phyloP scores from a whole-genome alignment of 179 eudicot species.

The Patellifolia procumbens region DNA sequence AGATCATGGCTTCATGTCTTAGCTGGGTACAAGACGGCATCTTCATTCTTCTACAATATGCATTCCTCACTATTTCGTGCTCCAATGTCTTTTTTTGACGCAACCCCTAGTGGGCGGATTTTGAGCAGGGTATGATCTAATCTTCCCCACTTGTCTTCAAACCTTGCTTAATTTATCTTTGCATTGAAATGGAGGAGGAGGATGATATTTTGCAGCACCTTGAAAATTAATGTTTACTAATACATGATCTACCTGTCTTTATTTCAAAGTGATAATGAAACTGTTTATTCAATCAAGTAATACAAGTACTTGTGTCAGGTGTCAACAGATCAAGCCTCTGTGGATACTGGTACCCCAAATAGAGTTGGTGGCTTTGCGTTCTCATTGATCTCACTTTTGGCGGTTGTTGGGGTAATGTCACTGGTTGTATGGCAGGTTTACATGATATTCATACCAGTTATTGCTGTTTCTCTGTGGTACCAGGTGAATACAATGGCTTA shows the following conservation, averaged over 20 bases:
- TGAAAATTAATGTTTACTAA: too few relatives aligned
- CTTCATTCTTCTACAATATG: conserved; percentile 57
- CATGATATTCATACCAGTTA: conserved; percentile 54
- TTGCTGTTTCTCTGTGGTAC: conserved; percentile 46
- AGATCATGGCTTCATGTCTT: conserved; percentile 44
- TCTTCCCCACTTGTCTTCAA: too few relatives aligned
- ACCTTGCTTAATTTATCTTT: too few relatives aligned
- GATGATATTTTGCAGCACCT: too few relatives aligned
- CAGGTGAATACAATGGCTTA: conserved; percentile 49
- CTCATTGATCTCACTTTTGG: conserved; percentile 57
- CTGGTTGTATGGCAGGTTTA: conserved; percentile 79
- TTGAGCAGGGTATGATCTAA: conserved; percentile 47
- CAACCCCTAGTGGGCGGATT: conserved; percentile 76
- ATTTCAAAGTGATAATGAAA: conserved; percentile 39
- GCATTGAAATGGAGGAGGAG: not conserved
- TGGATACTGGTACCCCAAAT: conserved; percentile 52
- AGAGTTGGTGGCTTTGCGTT: conserved; percentile 46
- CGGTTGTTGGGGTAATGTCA: conserved; percentile 65
- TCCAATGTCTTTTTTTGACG: conserved; percentile 78
- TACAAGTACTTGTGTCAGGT: conserved; percentile 52
- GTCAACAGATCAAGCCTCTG: conserved; percentile 65
- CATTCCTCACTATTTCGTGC: conserved; percentile 60
- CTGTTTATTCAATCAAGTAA: conserved; percentile 49
- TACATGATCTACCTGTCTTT: conserved; percentile 4
- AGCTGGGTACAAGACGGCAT: conserved; percentile 56